Evolutionary conservation across 345 rosid species (phyloP), one percentile per base, ranked within the genome.

Genomic region (Hevea brasiliensis): DNA sequence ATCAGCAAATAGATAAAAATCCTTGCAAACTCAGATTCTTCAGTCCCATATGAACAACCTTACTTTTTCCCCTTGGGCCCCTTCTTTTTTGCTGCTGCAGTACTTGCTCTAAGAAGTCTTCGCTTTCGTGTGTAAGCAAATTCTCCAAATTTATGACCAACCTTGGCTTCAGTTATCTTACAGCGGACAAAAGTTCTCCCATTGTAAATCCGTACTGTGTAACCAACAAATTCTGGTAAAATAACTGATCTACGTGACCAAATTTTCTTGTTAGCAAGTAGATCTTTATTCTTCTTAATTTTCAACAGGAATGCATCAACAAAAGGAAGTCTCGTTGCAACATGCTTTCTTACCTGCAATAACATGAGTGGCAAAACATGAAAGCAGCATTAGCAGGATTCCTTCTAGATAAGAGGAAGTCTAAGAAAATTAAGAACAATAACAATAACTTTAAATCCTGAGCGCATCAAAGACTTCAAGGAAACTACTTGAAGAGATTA

Each of bases 61-160:
- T 61, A 35, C 61, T 51, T 61, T 21, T 35, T 68, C 10, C 29
- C 59, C 48, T 44, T 59, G 37, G 63, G 62, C n/a, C 47, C 37
- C 0, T 27, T 21, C 23, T 18, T 50, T 50, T 50, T 50, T 50
- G 26, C 63, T 23, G 61, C 35, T 3, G 32, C 51, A 26, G 44
- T n/a, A 50, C 59, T 42, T 7, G 53, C 17, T 21, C 62, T 21
- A 14, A 68, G 12, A 55, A 26, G 18, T 56, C 74, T 78, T 21
- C 85, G 55, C 61, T 78, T 82, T 47, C 84, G 76, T 15, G 89
- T 85, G 37, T 79, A 58, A 44, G 86, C 85, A 59, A 85, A 81
- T 79, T 85, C 88, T 21, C 85, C 86, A 77, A 85, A 85, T 65
- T 83, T 85, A 73, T 83, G 88, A 27, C 88, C 88, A 44, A 85